Evolutionary conservation across 2,329 filamentous ascomycete species (phyloP), one percentile per base, ranked within the genome.

Genomic region (Alternaria postmessia): DNA sequence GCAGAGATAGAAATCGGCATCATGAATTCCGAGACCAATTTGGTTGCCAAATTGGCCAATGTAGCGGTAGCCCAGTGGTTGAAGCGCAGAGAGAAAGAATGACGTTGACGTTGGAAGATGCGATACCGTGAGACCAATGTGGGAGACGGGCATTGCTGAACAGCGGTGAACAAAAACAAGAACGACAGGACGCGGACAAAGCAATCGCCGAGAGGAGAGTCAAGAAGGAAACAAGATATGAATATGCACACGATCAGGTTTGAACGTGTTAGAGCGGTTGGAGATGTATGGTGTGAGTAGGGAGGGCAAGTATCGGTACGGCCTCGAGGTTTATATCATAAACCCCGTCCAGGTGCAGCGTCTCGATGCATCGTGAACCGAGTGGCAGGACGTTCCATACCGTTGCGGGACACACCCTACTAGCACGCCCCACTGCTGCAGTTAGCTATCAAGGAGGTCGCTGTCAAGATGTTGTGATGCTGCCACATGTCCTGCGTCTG

Each of bases 71-170:
- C 91, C 91, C 22, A 96, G 84, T 4, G 92, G 90, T 69, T 94
- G 91, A 7, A 92, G 85, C 65, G 93, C 85, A 63, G 91, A 87
- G 22, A 93, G 87, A 79, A 93, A 96, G 82, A 96, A 96, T 7
- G 92, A 95, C 51, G 90, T 88, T 4, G 93, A 91, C 36, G 89
- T 88, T 55, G 92, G 87, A 54, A 96, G 87, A 78, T 94, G 89
- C 62, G 88, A 89, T 73, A 96, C 93, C 38, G 86, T 88, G 63
- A 89, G 81, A 62, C 86, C 87, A 62, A 89, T 83, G 73, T 88
- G 87, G 43, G 87, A 87, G 68, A 88, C 79, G 58, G 87, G 86
- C 87, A 89, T 89, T 60, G 66, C 62, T 47, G 52, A 58, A 51
- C 61, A 51, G 61, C 60, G 64, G 63, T 64, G 61, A 71, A 63